Evolutionary conservation across 768 basidiomycete genomes (phyloP).

Genomic region (Pisolithus sp.): DNA sequence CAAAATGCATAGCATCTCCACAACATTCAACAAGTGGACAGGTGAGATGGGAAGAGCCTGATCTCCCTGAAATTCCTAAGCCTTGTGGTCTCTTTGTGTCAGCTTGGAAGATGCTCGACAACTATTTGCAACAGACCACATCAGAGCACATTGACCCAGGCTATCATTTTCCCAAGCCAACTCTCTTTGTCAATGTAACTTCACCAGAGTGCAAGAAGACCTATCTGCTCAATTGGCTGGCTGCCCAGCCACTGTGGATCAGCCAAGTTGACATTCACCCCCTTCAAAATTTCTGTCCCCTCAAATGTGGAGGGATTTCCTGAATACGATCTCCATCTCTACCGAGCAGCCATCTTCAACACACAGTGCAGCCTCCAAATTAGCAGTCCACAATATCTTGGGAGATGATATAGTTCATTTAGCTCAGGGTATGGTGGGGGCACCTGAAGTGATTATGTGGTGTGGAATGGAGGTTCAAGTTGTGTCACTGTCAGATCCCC

Average conservation of each 20-base stretch:
- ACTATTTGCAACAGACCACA: not conserved
- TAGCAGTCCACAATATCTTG: not conserved
- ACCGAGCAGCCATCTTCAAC: not conserved
- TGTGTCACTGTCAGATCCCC: not conserved
- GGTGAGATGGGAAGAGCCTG: too few relatives aligned
- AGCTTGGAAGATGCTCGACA: not conserved
- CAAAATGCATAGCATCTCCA: too few relatives aligned
- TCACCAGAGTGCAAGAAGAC: not conserved
- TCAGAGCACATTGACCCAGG: not conserved
- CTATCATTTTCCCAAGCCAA: constrained; percentile 8
- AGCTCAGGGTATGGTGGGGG: constrained; percentile 6
- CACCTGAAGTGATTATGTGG: not conserved
- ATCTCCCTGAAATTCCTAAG: not conserved
- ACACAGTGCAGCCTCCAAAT: not conserved
- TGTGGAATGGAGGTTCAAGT: not conserved
- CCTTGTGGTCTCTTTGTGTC: not conserved
- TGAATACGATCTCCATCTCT: constrained; percentile 1
- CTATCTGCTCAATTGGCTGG: constrained; percentile 8
- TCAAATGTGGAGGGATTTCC: constrained; percentile 7
- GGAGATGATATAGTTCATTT: constrained; percentile 3
- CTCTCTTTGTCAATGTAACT: not conserved
- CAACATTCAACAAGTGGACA: too few relatives aligned
- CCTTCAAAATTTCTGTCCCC: not conserved
- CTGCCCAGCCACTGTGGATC: constrained; percentile 3
- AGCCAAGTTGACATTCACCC: constrained; percentile 3